Percentiles rank a stretch among this genome's conserved stretches.
Evolutionary conservation across 2,329 filamentous ascomycete species (phyloP).

Genomic region (Aureobasidium sp.): DNA sequence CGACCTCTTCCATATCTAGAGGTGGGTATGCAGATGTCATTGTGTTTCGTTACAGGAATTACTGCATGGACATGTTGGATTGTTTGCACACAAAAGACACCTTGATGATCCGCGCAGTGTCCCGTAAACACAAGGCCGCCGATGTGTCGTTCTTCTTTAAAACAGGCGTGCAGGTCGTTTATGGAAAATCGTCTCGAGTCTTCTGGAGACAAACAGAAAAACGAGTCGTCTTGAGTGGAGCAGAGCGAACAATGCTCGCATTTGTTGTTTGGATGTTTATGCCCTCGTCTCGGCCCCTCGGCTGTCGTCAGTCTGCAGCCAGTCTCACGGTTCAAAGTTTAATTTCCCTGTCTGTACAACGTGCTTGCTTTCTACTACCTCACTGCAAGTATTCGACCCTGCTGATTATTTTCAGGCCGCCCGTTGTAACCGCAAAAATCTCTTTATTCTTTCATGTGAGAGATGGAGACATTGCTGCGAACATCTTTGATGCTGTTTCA

Average conservation of each 20-base stretch:
- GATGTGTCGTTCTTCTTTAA: background rate
- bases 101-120: background rate
- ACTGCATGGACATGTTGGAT: background rate
- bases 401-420: background rate
- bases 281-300: background rate
- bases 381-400: background rate
- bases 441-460: background rate
- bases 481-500: background rate
- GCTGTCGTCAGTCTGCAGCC: slow-evolving; percentile 1
- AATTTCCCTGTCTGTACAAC: slow-evolving; percentile 1
- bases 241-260: background rate
- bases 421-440: background rate
- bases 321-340: background rate
- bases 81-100: background rate
- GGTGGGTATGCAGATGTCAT: background rate
- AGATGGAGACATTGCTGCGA: background rate
- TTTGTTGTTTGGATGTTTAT: background rate
- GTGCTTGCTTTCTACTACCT: background rate
- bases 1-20: background rate
- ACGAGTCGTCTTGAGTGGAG: background rate
- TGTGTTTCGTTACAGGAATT: background rate
- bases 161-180: background rate
- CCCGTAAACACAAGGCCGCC: background rate
- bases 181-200: background rate
- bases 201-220: background rate